Percentiles rank a stretch among this genome's conserved stretches.
phyloP scores from a whole-genome alignment of 2,329 filamentous ascomycete genomes.

The Penicillium crustosum region DNA sequence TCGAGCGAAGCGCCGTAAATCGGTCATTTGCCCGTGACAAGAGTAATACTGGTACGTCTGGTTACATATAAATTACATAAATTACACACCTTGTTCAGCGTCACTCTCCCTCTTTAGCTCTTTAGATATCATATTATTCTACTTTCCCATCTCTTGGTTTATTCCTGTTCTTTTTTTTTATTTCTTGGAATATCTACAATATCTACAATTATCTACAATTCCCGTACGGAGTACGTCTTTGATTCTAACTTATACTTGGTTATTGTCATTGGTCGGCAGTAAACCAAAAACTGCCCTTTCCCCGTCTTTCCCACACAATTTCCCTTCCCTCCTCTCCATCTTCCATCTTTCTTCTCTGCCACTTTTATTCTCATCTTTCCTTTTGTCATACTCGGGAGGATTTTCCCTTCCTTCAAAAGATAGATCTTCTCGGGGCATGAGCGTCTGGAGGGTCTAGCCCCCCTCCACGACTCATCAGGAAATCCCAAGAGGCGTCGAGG shows the following conservation, averaged over 20 bases:
- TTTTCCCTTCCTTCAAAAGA: slow-evolving; percentile 10
- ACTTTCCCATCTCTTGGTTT: slow-evolving; percentile 4
- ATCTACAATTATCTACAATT: background rate
- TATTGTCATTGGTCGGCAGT: slow-evolving; percentile 4
- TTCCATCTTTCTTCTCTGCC: background rate
- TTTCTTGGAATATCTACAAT: background rate
- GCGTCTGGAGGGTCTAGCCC: slow-evolving; percentile 36
- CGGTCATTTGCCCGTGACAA: slow-evolving; percentile 5
- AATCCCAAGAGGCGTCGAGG: slow-evolving; percentile 6
- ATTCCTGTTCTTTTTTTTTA: background rate
- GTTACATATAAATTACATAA: slow-evolving; percentile 6
- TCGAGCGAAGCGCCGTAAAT: slow-evolving; percentile 27
- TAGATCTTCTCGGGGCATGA: slow-evolving; percentile 29
- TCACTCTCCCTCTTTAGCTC: background rate
- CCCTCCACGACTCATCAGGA: slow-evolving; percentile 19
- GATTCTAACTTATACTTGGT: background rate
- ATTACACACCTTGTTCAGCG: background rate
- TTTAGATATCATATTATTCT: slow-evolving; percentile 8
- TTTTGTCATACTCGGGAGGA: background rate
- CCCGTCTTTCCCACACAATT: slow-evolving; percentile 2
- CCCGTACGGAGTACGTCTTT: background rate
- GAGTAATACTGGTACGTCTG: slow-evolving; percentile 6
- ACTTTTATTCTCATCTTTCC: background rate
- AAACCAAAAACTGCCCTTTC: background rate
- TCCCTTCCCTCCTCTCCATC: slow-evolving; percentile 5